Evolutionary conservation across 176 grass and related monocot species (phyloP), one percentile per base, ranked within the genome.

Genomic region (Aegilops longissima): DNA sequence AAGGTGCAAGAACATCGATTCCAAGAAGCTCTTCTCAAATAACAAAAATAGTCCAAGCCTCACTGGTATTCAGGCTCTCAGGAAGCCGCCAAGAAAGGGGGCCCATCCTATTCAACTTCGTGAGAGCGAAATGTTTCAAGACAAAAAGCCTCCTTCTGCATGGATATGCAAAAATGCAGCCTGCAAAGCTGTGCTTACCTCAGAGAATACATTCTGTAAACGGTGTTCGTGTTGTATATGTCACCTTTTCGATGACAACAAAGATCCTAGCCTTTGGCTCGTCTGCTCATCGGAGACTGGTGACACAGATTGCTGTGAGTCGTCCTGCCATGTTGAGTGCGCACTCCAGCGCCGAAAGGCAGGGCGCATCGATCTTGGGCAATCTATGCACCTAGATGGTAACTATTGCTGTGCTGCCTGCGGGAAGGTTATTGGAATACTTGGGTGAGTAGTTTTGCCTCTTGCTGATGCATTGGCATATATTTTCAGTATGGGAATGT

Each of bases 181-280:
- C 23, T 99, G 97, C 86, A 99, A 99, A 83, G 94, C 94, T 66
- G 80, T 93, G 66, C 79, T 99, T 74, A 91, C 80, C 68, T 92
- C 83, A 49, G 89, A 94, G 27, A 88, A 93, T 75, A 83, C 87
- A 82, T 99, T 99, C 67, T 99, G 97, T 88, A 99, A 92, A 83
- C 90, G 97, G 83, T 99, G 97, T 80, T 99, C 97, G 18, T 99
- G 97, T 78, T 99, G 94, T 89, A 96, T 99, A 68, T 99, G 97
- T 27, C 97, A 99, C 82, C 80, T 74, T 47, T 99, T 93, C 34
- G 97, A 99, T 88, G 97, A 96, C 87, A 99, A 99, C 90, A 99
- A 99, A 86, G 97, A 99, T 77, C 97, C 97, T 70, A 96, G 97
- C 75, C 92, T 99, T 82, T 99, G 97, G 97, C 82, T 99, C 24